Base-by-base conservation (phyloP, 2,329 filamentous ascomycete genomes). In the Colletotrichum brevisporum region DNA sequence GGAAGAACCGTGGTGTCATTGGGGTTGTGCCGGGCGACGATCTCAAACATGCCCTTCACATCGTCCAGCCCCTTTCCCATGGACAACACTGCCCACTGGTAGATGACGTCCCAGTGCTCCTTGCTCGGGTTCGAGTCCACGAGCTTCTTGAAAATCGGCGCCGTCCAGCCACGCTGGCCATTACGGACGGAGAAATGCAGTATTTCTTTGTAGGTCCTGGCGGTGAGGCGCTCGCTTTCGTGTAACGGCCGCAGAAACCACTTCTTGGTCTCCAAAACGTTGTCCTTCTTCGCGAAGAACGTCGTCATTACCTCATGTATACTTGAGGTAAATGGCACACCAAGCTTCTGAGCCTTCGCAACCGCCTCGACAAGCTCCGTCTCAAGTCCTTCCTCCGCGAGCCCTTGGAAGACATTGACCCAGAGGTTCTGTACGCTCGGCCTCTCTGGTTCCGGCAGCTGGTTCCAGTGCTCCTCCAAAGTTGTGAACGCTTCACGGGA, bases 21-120 rank as follows among this genome's bases (percentile, higher is more conserved):
- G 60, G 82, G 75, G 70, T 83, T 86, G 56, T 84, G 81, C 45
- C 82, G 79, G n/a, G 83, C 79, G 85, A 94, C 91, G 21, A 90
- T 84, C 51, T 88, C 83, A 68, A 96, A 88, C 89, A 95, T 94
- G 72, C 90, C 88, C 63, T 89, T 86, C 69, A 95, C 85, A 76
- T 94, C 90, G 78, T 94, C 89, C 1, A 92, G 88, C 1, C 90
- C 89, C 76, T 91, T 92, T 21, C 91, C 92, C 63, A 87, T 79
- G 10, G 90, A 88, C 8, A 91, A 86, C 13, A 92, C 90, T 36
- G 93, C 91, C 90, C 92, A 95, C 60, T 93, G 88, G 51, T 96
- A 87, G 13, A 94, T 83, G 13, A 91, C 85, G 75, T 96, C 91
- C 90, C 92, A 94, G 24, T 86, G 86, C 39, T 84, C 79, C 71